Evolutionary conservation across 23 red algal genomes (phyloP).

Genomic region (Gracilaria vermiculophylla): DNA sequence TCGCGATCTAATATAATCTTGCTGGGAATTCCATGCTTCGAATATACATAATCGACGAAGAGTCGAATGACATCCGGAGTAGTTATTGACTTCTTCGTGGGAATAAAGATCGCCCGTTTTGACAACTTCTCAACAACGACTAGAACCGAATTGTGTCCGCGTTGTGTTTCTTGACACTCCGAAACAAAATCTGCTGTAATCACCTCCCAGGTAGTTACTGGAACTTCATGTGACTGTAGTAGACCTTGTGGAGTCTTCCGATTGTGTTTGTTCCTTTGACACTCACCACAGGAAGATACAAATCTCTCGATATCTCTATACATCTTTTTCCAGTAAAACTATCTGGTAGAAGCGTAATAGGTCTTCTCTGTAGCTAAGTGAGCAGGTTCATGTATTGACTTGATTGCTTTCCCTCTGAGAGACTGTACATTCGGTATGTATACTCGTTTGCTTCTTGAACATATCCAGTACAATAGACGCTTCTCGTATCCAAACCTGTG

Average conservation of each 20-base stretch:
- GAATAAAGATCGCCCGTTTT: conserved; percentile 20
- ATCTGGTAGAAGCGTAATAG: too few species aligned
- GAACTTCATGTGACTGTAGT: conserved; percentile 30
- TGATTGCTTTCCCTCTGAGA: background rate
- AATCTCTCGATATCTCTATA: conserved; percentile 6
- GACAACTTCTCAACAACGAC: conserved; percentile 41
- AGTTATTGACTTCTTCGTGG: conserved; percentile 6
- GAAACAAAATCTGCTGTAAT: conserved; percentile 19
- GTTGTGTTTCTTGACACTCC: background rate
- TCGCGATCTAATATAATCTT: conserved; percentile 1
- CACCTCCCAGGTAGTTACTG: background rate
- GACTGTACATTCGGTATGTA: background rate
- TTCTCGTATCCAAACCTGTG: background rate
- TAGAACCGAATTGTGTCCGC: conserved; percentile 9
- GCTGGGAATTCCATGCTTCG: conserved; percentile 15
- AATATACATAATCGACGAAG: background rate
- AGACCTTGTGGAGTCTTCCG: background rate
- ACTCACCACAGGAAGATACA: background rate
- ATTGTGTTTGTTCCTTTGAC: background rate
- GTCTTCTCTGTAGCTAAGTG: conserved; percentile 1
- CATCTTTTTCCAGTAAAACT: too few species aligned
- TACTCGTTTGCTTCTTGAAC: background rate
- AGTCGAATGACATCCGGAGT: background rate
- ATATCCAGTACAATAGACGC: background rate
- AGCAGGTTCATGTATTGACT: conserved; percentile 1